A percentile compares a stretch with the other conserved stretches of the same genome.
phyloP scores from a whole-genome alignment of 768 basidiomycete species.

The Psilocybe subaeruginosa region DNA sequence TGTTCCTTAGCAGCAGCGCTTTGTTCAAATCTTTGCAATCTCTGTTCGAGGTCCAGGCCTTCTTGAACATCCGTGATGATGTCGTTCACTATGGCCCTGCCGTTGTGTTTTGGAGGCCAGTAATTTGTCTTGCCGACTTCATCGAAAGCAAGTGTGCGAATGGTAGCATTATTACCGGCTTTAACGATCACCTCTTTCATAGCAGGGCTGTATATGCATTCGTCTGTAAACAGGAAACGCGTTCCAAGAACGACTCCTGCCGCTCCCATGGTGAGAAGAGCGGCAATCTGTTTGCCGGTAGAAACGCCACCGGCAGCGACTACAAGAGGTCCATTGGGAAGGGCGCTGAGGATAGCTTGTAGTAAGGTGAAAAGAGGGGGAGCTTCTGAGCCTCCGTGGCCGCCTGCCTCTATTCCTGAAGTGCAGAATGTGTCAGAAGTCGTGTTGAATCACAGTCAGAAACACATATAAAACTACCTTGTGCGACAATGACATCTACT shows the following conservation, averaged over 20 bases:
- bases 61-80: slow-evolving; percentile 22
- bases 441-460: background rate
- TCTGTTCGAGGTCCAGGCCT: slow-evolving; percentile 34
- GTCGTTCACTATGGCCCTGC: slow-evolving; percentile 45
- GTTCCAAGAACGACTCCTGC: slow-evolving; percentile 61
- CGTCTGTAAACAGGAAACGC: slow-evolving; percentile 56
- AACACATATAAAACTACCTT: slow-evolving; percentile 43
- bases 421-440: background rate
- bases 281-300: slow-evolving; percentile 52
- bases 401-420: slow-evolving; percentile 32
- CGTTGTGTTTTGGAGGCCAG: slow-evolving; percentile 48
- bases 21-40: slow-evolving; percentile 29
- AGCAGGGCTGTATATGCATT: slow-evolving; percentile 32
- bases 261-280: slow-evolving; percentile 54
- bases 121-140: slow-evolving; percentile 37
- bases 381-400: slow-evolving; percentile 38
- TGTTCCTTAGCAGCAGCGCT: slow-evolving; percentile 32
- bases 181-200: slow-evolving; percentile 28
- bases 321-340: slow-evolving; percentile 43
- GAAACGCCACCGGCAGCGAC: slow-evolving; percentile 67
- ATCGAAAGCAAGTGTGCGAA: slow-evolving; percentile 47
- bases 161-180: slow-evolving; percentile 34
- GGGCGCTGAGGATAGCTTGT: slow-evolving; percentile 41
- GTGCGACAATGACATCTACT: slow-evolving; percentile 65
- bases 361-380: slow-evolving; percentile 54